phyloP scores from a whole-genome alignment of 768 basidiomycete genomes.

The Lactarius trivialis region DNA sequence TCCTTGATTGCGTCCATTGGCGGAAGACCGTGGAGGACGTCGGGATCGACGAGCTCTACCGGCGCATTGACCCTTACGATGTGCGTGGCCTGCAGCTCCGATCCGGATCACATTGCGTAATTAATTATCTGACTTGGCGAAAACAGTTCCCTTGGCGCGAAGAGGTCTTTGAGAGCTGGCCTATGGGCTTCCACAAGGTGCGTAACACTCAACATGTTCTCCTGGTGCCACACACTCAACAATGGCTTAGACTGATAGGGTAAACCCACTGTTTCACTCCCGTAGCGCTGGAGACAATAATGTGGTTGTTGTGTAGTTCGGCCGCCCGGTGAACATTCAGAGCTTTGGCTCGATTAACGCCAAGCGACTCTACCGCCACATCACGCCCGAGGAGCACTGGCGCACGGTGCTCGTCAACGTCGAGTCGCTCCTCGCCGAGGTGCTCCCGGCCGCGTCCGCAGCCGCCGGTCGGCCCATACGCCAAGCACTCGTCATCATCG shows the following conservation, averaged over 20 bases:
- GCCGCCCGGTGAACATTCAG: slow-evolving; percentile 66
- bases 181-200: slow-evolving; percentile 74
- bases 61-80: slow-evolving; percentile 59
- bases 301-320: slow-evolving; percentile 46
- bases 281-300: neutral
- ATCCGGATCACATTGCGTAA: neutral
- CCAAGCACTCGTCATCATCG: slow-evolving; percentile 57
- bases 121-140: neutral
- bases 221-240: neutral
- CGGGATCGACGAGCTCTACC: slow-evolving; percentile 61
- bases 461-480: slow-evolving; percentile 46
- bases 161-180: slow-evolving; percentile 68
- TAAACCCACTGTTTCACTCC: slow-evolving; percentile 27
- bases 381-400: slow-evolving; percentile 49
- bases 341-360: slow-evolving; percentile 55
- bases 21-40: slow-evolving; percentile 53
- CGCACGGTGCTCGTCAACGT: slow-evolving; percentile 57
- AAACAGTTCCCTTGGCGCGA: slow-evolving; percentile 64
- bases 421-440: slow-evolving; percentile 57
- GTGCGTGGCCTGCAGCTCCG: slow-evolving; percentile 35
- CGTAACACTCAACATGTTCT: slow-evolving; percentile 16
- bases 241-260: slow-evolving; percentile 57
- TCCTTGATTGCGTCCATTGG: slow-evolving; percentile 63
- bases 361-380: slow-evolving; percentile 46
- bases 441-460: slow-evolving; percentile 59